phyloP scores from a whole-genome alignment of 192 early-diverging fungal genomes.

The Pilobolus umbonatus region DNA sequence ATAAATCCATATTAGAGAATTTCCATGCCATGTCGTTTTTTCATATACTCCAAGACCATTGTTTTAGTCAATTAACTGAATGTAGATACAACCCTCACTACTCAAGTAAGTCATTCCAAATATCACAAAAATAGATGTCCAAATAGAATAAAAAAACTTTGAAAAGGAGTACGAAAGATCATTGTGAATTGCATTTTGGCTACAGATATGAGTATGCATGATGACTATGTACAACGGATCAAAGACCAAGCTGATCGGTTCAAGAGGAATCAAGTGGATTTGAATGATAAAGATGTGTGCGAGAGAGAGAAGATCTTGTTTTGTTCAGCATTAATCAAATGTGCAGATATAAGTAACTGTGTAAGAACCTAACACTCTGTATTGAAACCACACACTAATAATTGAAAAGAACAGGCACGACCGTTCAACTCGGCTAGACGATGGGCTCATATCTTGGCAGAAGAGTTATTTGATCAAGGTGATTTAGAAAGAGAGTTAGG shows the following conservation, averaged over 20 bases:
- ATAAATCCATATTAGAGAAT: conserved; percentile 89
- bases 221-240: conserved; percentile 71
- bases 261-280: conserved; percentile 26
- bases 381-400: not conserved
- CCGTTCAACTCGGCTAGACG: conserved; percentile 66
- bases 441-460: conserved; percentile 65
- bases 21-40: conserved; percentile 82
- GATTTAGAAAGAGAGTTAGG: conserved; percentile 73
- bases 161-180: conserved; percentile 66
- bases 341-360: conserved; percentile 77
- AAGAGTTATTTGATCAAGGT: conserved; percentile 69
- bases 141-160: too few relatives aligned
- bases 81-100: not conserved
- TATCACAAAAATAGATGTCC: too few relatives aligned
- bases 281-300: conserved; percentile 36
- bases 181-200: conserved; percentile 72
- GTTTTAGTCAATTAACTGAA: conserved; percentile 11
- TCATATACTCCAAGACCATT: conserved; percentile 55
- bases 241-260: conserved; percentile 56
- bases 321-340: conserved; percentile 74
- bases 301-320: conserved; percentile 58
- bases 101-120: not conserved
- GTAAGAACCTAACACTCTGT: conserved; percentile 29
- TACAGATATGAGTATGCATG: conserved; percentile 79
- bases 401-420: conserved; percentile 40